Base-by-base conservation (phyloP, 805 yeast species). In the Ogataea pini region DNA sequence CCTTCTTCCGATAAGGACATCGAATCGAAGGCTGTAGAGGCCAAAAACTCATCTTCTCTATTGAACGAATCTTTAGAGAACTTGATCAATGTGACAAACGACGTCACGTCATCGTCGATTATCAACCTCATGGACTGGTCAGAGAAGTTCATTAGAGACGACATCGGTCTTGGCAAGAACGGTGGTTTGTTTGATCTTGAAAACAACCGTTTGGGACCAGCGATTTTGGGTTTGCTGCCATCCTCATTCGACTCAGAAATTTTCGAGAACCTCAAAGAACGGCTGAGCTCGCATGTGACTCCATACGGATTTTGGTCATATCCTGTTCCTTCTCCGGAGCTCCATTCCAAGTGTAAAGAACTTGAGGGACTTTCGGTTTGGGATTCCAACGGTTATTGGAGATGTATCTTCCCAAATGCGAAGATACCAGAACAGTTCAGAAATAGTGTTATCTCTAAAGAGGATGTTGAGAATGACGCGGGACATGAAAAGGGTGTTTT, bases 311-410 rank as follows among this genome's bases (percentile, higher is more conserved):
- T 52, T 14, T 51, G 61, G 40, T 52, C 62, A 2, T 59, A 58
- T 33, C 64, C 68, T 3, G 53, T 56, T 19, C 69, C 69, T 8
- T 53, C 64, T 0, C 70, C 77, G 2, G 64, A 74, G 42, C 77
- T 79, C 51, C 88, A 83, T 64, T 72, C 77, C 44, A 73, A 78
- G 39, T 92, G 98, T 66, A 57, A 77, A 52, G 78, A 77, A 17
- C 68, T 76, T 29, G 70, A 80, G 7, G 98, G 99, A 3, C 68
- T 77, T 6, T 79, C 89, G 0, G 83, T 82, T 10, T 92, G 97
- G 97, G 95, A 89, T 62, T 54, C 65, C 25, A 73, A 77, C 18
- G 98, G 97, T 0, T 78, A 83, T 65, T 92, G 97, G 97, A 79
- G 91, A 61, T 92, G 98, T 68, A 70, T 92, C 39, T 85, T 91